phyloP scores from a whole-genome alignment of 2,329 filamentous ascomycete genomes.

The Biscogniauxia mediterranea region DNA sequence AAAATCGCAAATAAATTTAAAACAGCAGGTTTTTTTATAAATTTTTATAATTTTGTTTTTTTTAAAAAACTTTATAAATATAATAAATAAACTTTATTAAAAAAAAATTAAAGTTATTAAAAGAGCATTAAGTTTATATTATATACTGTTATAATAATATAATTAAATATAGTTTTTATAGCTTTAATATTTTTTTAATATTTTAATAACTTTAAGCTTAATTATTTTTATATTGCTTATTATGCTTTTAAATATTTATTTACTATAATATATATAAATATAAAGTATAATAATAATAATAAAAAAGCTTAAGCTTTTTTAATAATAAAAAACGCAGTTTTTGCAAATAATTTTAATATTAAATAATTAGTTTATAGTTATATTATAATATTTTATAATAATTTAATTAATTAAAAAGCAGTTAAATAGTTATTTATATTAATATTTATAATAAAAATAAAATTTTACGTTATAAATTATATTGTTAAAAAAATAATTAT shows the following conservation, averaged over 20 bases:
- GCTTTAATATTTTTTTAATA: not conserved
- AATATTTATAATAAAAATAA: too few species aligned
- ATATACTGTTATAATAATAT: not conserved
- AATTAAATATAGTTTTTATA: not conserved
- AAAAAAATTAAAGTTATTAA: not conserved
- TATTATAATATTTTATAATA: too few species aligned
- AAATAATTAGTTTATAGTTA: too few species aligned
- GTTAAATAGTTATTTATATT: too few species aligned
- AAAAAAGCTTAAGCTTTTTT: too few species aligned
- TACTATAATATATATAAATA: not conserved
- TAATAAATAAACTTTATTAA: not conserved
- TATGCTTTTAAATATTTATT: not conserved
- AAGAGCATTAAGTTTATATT: not conserved
- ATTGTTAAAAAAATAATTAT: too few species aligned
- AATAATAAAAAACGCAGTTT: too few species aligned
- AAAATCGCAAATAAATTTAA: not conserved
- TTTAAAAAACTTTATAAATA: not conserved
- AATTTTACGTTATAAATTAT: too few species aligned
- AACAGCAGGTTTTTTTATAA: not conserved
- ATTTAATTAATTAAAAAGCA: too few species aligned
- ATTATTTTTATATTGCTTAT: not conserved
- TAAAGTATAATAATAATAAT: not conserved
- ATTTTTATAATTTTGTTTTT: not conserved
- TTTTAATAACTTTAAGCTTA: not conserved
- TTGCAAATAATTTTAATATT: too few species aligned